These are phyloP conservation scores for Opeltia flavorubescens DNA, from an alignment of 495 filamentous ascomycete species.

Conservation along the genomic window DNA sequence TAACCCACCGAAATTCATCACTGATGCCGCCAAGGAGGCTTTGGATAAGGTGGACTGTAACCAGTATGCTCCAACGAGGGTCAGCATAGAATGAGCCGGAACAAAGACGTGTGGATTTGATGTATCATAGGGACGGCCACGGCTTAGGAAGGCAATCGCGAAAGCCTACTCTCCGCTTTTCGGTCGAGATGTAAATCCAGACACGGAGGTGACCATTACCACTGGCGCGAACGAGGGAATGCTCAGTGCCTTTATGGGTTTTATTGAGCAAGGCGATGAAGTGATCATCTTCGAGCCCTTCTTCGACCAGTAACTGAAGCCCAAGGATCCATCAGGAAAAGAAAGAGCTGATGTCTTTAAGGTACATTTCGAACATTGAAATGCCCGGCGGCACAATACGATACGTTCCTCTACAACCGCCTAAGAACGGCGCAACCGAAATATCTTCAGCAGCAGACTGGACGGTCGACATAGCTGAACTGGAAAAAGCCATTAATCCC, in stretches of 20 bases:
- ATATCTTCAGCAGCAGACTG: conserved; percentile 79
- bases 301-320: conserved; percentile 70
- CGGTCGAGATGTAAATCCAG: conserved; percentile 63
- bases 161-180: conserved; percentile 82
- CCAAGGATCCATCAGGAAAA: not conserved
- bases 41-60: conserved; percentile 94
- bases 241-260: conserved; percentile 94
- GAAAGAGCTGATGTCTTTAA: too few relatives aligned
- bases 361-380: conserved; percentile 91
- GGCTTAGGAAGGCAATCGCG: conserved; percentile 80
- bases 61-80: conserved; percentile 91
- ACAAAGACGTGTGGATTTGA: conserved; percentile 4
- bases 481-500: conserved; percentile 73
- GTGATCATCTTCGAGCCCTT: conserved; percentile 98
- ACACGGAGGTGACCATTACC: conserved; percentile 86
- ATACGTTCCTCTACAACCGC: conserved; percentile 86
- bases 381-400: conserved; percentile 92
- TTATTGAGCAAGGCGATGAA: conserved; percentile 87
- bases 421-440: conserved; percentile 62
- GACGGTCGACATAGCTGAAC: conserved; percentile 67
- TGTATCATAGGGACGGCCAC: conserved; percentile 52
- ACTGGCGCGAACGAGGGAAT: conserved; percentile 96
- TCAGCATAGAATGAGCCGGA: conserved; percentile 12
- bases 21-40: conserved; percentile 79
- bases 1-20: conserved; percentile 83